Evolutionary conservation across 345 rosid species (phyloP), one percentile per base, ranked within the genome.

Genomic region (Streptanthus diversifolius): DNA sequence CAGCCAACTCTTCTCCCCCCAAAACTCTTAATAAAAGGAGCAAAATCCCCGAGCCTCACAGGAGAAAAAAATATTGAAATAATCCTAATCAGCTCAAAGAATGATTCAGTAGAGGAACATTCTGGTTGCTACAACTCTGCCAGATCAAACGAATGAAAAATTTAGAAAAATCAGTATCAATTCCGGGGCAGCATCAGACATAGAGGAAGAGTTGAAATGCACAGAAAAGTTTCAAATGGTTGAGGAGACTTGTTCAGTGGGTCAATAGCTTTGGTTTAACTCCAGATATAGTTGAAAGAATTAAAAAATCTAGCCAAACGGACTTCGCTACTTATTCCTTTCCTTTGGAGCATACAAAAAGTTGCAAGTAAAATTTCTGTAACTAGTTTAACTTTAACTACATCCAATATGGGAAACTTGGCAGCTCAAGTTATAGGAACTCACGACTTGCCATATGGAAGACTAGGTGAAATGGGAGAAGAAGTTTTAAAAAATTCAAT

Each of bases 61-160:
- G 54, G 44, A 39, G 45, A 14, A 41, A n/a, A 21, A n/a, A 21
- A 15, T n/a, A 21, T 12, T 18, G 53, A 51, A 67, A 54, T 44
- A 43, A 63, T 58, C 43, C 43, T 69, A 21, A 56, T 39, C 45
- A 56, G 32, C 56, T 49, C 25, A 67, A 8, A 30, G 39, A 39
- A 13, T 69, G 65, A n/a, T 7, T 48, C 70, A 30, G 43, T 37
- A 8, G 40, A 77, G 73, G 56, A 64, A 58, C 58, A 71, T 52
- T 59, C 69, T 77, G 77, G 80, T 66, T 71, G 77, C 77, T 71
- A 77, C 69, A 58, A 63, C 77, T 56, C 80, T 77, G 77, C 40
- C 56, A 71, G 54, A 32, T 48, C 55, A 77, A 77, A 45, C 47
- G 43, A 61, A 11, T 24, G 17, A 12, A 61, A 14, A 11, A 19